A percentile compares a stretch with the other conserved stretches of the same genome.
Conservation (phyloP, 441 rosid species). For the Adansonia grandidieri region DNA sequence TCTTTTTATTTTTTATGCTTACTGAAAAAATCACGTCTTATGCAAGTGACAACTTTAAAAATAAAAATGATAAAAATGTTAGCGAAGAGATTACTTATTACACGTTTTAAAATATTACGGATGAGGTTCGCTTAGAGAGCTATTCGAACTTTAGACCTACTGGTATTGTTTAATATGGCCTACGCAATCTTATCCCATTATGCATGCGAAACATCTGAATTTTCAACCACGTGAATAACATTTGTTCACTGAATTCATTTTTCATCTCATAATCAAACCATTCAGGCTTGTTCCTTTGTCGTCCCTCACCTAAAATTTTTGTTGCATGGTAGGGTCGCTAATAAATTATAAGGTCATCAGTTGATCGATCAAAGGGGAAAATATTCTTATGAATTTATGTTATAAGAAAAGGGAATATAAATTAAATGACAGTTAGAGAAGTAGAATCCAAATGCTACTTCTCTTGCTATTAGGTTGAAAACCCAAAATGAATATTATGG, state of each 20-base stretch:
- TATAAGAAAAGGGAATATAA: neutral
- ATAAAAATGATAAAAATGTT: no score
- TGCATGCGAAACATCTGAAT: no score
- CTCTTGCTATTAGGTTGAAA: neutral
- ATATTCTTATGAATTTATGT: neutral
- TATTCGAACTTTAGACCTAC: no score
- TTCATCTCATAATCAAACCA: no score
- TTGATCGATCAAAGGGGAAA: neutral
- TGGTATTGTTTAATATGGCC: no score
- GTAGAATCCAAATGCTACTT: neutral
- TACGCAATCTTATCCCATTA: no score
- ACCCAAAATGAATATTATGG: neutral
- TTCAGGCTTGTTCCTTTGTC: neutral
- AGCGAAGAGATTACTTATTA: no score
- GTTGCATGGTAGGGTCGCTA: neutral
- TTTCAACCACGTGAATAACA: neutral
- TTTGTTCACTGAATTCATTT: neutral
- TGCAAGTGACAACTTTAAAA: no score
- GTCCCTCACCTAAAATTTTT: neutral
- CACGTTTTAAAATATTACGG: no score
- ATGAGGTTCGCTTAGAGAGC: no score
- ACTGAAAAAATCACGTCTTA: no score
- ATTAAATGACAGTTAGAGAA: neutral
- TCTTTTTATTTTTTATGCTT: no score
- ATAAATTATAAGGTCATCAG: neutral